A percentile compares a stretch with the other conserved stretches of the same genome.
Conservation (phyloP, 192 early-diverging fungal species). For the Coemansia sp. region DNA sequence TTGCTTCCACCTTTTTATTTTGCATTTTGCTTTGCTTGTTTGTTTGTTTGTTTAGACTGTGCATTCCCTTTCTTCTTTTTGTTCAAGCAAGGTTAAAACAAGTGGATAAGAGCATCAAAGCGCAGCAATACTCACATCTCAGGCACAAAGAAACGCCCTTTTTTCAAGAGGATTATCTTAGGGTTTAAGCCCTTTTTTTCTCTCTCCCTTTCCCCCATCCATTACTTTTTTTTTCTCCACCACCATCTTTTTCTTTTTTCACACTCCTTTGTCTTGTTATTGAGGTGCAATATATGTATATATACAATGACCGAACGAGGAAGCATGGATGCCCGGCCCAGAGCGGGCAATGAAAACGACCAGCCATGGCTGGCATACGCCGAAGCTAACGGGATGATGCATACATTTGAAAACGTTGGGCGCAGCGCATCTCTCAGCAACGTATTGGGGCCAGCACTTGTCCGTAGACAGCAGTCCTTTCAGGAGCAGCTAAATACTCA, state of each 20-base stretch:
- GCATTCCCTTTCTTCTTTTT: too few species aligned
- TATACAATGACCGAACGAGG: conserved; percentile 30
- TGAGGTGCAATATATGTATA: conserved; percentile 1
- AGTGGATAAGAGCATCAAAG: too few species aligned
- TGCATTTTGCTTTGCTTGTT: too few species aligned
- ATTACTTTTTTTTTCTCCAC: background rate
- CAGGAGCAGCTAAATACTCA: conserved; percentile 13
- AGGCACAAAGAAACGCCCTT: background rate
- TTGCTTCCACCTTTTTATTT: too few species aligned
- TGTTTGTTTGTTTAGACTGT: too few species aligned
- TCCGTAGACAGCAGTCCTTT: conserved; percentile 15
- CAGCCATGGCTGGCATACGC: conserved; percentile 53
- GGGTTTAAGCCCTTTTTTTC: background rate
- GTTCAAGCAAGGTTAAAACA: too few species aligned
- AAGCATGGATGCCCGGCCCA: conserved; percentile 29
- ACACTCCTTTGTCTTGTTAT: background rate
- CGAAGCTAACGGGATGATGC: conserved; percentile 50
- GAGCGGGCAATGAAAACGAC: conserved; percentile 13
- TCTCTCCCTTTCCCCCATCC: background rate
- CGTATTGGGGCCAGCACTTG: conserved; percentile 18
- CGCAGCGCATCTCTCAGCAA: conserved; percentile 41
- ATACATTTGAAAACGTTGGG: conserved; percentile 51
- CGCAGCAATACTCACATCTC: background rate
- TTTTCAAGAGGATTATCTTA: background rate
- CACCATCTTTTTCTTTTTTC: background rate